phyloP scores from a whole-genome alignment of 1,139 yeast species.

The Lodderomyces orthopsilosis region DNA sequence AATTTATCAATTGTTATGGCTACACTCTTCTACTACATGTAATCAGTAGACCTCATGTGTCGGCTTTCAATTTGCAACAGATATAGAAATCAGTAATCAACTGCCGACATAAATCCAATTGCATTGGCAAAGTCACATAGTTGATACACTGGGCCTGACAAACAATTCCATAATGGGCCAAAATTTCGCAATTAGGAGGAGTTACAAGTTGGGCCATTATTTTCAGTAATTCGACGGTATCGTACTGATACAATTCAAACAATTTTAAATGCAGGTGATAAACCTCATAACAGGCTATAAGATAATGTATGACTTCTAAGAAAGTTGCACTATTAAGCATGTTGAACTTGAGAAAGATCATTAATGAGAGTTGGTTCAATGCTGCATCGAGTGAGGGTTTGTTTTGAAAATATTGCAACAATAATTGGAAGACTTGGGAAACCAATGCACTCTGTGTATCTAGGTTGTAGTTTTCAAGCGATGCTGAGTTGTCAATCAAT shows the following conservation, averaged over 20 bases:
- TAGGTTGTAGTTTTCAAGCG: neutral
- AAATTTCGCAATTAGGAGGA: neutral
- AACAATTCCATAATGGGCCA: neutral
- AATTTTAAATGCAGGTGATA: slow-evolving; percentile 12
- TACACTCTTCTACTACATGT: neutral
- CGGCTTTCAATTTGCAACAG: slow-evolving; percentile 11
- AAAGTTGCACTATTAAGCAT: slow-evolving; percentile 11
- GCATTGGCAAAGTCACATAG: slow-evolving; percentile 4
- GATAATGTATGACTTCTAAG: slow-evolving; percentile 12
- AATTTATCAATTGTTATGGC: neutral
- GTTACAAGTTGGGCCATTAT: neutral
- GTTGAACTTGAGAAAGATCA: slow-evolving; percentile 11
- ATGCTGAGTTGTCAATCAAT: neutral
- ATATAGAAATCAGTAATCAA: slow-evolving; percentile 12
- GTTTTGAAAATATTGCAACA: slow-evolving; percentile 11
- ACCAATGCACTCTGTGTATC: neutral
- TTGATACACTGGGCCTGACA: neutral
- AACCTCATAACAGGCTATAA: slow-evolving; percentile 13
- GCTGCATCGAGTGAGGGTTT: slow-evolving; percentile 8
- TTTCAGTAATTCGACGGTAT: slow-evolving; percentile 12
- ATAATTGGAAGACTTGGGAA: neutral
- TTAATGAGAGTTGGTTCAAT: slow-evolving; percentile 8
- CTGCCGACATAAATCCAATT: slow-evolving; percentile 12
- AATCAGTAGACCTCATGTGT: neutral
- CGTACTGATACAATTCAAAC: slow-evolving; percentile 14